These are phyloP conservation scores for Asclepias syriaca DNA, from an alignment of 257 asterid genomes.

Conservation along the genomic window DNA sequence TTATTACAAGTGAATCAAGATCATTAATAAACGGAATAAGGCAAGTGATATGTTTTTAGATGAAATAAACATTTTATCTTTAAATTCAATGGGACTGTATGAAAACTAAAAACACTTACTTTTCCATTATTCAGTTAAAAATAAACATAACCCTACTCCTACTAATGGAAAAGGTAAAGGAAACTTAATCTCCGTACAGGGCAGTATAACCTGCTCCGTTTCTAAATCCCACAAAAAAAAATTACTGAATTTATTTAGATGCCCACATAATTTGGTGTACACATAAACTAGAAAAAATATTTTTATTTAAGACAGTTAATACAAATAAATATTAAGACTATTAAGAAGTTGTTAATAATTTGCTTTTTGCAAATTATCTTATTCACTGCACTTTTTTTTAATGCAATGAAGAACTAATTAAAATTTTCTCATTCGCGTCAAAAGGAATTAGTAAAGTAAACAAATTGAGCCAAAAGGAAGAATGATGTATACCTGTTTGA, in stretches of 20 bases:
- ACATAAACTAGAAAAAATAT: too few relatives aligned
- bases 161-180: not conserved
- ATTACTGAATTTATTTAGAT: too few relatives aligned
- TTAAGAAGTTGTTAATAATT: too few relatives aligned
- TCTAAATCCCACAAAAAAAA: too few relatives aligned
- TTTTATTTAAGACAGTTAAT: too few relatives aligned
- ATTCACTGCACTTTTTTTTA: not conserved
- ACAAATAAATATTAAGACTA: too few relatives aligned
- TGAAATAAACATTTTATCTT: not conserved
- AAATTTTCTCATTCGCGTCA: not conserved
- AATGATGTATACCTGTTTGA: conserved; percentile 54
- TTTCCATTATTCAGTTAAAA: not conserved
- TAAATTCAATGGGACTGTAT: not conserved
- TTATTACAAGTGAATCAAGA: not conserved
- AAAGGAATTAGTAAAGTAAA: too few relatives aligned
- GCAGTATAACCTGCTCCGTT: too few relatives aligned
- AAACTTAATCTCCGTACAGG: too few relatives aligned
- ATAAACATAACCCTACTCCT: not conserved
- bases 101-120: not conserved
- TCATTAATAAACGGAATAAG: not conserved
- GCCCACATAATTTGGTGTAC: too few relatives aligned
- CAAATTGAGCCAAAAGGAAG: not conserved
- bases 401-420: not conserved
- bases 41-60: not conserved
- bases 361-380: not conserved